These are phyloP conservation scores for Trametes punicea DNA, from an alignment of 768 basidiomycete species.

Conservation along the genomic window DNA sequence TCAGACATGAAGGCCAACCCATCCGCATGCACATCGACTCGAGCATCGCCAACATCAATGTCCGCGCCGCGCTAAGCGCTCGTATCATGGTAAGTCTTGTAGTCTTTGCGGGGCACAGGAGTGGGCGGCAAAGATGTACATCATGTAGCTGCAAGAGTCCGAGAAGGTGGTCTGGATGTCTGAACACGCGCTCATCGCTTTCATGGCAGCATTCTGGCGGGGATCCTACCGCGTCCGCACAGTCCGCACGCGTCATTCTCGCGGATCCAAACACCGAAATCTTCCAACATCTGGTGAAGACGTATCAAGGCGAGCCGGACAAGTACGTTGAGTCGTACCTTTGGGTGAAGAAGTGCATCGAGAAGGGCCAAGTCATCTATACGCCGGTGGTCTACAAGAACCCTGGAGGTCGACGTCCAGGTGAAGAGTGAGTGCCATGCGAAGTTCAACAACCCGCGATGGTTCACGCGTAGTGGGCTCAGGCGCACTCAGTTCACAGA, in stretches of 20 bases:
- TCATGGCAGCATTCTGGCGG: conserved; percentile 72
- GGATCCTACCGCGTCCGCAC: conserved; percentile 66
- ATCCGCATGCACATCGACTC: conserved; percentile 79
- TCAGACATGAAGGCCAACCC: conserved; percentile 59
- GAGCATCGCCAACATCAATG: conserved; percentile 77
- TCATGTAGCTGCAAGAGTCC: too few relatives aligned
- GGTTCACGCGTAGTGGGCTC: background rate
- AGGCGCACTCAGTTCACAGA: conserved; percentile 79
- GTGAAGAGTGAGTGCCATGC: conserved; percentile 63
- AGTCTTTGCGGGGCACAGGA: background rate
- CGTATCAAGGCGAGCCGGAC: conserved; percentile 62
- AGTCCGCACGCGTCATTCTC: conserved; percentile 70
- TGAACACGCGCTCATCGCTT: conserved; percentile 1
- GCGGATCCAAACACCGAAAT: conserved; percentile 79
- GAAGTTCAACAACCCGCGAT: background rate
- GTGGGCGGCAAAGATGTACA: background rate
- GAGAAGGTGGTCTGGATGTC: background rate
- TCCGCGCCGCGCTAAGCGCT: conserved; percentile 58
- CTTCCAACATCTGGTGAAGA: conserved; percentile 70
- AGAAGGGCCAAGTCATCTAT: conserved; percentile 59
- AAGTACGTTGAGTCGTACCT: conserved; percentile 79
- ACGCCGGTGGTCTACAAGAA: conserved; percentile 83
- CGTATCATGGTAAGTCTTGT: conserved; percentile 59
- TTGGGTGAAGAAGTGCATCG: conserved; percentile 84
- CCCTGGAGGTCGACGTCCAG: conserved; percentile 74